A percentile compares a stretch with the other conserved stretches of the same genome.
phyloP scores from a whole-genome alignment of 2,329 filamentous ascomycete species.

The Leptodontidium sp. region DNA sequence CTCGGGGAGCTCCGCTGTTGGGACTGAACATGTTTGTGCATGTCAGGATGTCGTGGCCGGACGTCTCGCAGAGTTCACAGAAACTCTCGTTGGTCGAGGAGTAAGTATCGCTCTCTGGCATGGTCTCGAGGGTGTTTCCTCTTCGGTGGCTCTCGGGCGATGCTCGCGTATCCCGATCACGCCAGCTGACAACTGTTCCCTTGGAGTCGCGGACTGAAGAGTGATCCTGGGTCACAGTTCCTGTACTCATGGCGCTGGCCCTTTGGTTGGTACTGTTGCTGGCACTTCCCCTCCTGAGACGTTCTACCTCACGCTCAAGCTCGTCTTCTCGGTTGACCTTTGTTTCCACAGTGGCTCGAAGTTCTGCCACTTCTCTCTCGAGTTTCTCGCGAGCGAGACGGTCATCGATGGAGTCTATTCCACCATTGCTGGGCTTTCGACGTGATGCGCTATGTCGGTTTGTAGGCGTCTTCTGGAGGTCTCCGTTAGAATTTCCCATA shows the following conservation, averaged over 20 bases:
- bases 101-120: conserved; percentile 74
- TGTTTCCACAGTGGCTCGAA: conserved; percentile 75
- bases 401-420: conserved; percentile 62
- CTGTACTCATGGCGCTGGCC: conserved; percentile 59
- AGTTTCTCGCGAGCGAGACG: conserved; percentile 71
- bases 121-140: conserved; percentile 67
- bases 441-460: conserved; percentile 36
- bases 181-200: conserved; percentile 67
- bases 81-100: conserved; percentile 73
- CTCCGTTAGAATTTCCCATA: conserved; percentile 33
- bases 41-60: conserved; percentile 91
- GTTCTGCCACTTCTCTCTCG: conserved; percentile 81
- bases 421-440: conserved; percentile 51
- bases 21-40: conserved; percentile 84
- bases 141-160: conserved; percentile 58
- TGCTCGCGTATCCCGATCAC: conserved; percentile 51
- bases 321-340: conserved; percentile 83
- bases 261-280: conserved; percentile 53
- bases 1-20: conserved; percentile 33
- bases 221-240: conserved; percentile 53
- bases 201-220: conserved; percentile 72
- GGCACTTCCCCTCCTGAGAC: conserved; percentile 60
- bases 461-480: conserved; percentile 45
- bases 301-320: conserved; percentile 81
- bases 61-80: conserved; percentile 94